phyloP scores from a whole-genome alignment of 2,329 filamentous ascomycete genomes.

The Cyanodermella asteris region DNA sequence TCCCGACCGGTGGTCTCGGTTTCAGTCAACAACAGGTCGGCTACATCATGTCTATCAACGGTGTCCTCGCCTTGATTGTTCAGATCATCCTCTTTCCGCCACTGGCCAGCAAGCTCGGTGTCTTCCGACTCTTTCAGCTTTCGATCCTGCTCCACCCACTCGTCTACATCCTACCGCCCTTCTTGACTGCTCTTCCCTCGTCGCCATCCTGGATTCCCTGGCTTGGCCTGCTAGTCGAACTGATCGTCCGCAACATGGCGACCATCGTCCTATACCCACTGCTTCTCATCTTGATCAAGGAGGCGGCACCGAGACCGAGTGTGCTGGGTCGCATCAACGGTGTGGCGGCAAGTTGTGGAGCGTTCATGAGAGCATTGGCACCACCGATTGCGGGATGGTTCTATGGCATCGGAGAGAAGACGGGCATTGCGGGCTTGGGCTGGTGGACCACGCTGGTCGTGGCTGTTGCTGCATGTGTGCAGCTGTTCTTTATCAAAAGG shows the following conservation, averaged over 20 bases:
- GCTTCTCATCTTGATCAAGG: constrained; percentile 49
- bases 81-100: constrained; percentile 50
- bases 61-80: constrained; percentile 48
- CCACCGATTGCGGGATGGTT: constrained; percentile 46
- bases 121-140: constrained; percentile 44
- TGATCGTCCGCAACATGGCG: constrained; percentile 43
- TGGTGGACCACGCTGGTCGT: constrained; percentile 39
- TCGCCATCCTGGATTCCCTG: constrained; percentile 30
- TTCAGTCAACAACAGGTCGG: constrained; percentile 45
- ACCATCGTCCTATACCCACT: constrained; percentile 48
- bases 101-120: constrained; percentile 39
- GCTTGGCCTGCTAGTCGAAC: constrained; percentile 40
- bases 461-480: constrained; percentile 31
- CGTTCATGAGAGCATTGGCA: constrained; percentile 45
- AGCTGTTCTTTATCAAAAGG: constrained; percentile 32
- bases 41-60: constrained; percentile 46
- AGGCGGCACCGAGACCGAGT: constrained; percentile 40
- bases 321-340: constrained; percentile 52
- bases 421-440: constrained; percentile 37
- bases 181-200: constrained; percentile 36
- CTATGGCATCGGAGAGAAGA: constrained; percentile 37
- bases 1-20: constrained; percentile 36
- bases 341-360: constrained; percentile 49
- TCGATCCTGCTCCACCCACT: constrained; percentile 45
- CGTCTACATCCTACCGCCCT: constrained; percentile 47